Evolutionary conservation across 306 rosid species (phyloP).

Genomic region (Casuarina cunninghamiana): DNA sequence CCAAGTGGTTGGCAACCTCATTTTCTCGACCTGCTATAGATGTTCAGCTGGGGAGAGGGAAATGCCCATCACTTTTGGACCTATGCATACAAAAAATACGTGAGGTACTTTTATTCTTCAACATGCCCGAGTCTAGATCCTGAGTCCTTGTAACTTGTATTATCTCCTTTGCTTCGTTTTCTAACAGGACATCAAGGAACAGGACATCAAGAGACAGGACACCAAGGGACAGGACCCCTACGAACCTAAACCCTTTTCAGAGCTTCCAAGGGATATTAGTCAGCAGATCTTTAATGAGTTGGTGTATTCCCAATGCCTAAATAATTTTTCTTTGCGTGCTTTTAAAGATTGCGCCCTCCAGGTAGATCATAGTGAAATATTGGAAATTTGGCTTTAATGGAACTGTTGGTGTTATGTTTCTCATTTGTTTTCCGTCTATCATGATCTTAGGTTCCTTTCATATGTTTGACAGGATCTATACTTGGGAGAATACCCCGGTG

Average conservation of each 20-base stretch:
- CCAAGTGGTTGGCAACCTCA: constrained; percentile 83
- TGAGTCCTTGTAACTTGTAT: constrained; percentile 7
- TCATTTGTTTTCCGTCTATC: constrained; percentile 22
- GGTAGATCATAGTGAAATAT: constrained; percentile 44
- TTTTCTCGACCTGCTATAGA: constrained; percentile 55
- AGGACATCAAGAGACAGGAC: too few species aligned
- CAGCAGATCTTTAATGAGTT: constrained; percentile 80
- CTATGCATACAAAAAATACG: constrained; percentile 61
- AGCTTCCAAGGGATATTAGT: constrained; percentile 87
- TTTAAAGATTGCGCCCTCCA: constrained; percentile 94
- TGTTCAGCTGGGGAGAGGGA: constrained; percentile 47
- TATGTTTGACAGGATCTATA: constrained; percentile 63
- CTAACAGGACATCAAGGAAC: constrained; percentile 48
- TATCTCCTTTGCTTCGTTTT: constrained; percentile 30
- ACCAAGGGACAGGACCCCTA: too few species aligned
- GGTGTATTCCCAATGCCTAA: constrained; percentile 54
- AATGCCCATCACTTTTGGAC: constrained; percentile 69
- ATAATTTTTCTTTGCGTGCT: constrained; percentile 47
- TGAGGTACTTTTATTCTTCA: constrained; percentile 45
- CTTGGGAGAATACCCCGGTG: constrained; percentile 77
- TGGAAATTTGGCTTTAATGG: constrained; percentile 3
- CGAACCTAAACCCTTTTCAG: constrained; percentile 31
- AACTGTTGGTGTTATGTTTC: constrained; percentile 2
- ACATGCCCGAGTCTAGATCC: constrained; percentile 3
- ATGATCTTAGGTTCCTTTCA: constrained; percentile 17